Base-by-base conservation (phyloP, 805 yeast genomes). In the Nakazawaea pomicola region DNA sequence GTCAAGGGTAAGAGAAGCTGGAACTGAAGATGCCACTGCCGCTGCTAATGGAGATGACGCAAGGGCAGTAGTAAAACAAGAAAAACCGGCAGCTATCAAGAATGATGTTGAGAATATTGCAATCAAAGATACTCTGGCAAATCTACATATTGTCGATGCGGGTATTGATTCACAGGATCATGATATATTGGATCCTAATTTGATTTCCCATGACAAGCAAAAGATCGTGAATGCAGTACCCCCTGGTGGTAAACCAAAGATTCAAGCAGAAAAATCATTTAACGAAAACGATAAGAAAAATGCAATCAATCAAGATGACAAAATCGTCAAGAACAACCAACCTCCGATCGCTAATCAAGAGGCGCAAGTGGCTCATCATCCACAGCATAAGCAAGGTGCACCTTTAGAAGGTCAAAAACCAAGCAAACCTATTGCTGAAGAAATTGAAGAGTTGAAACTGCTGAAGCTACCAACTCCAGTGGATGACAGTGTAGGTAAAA, bases 1-100 rank as follows among this genome's bases (percentile, higher is more conserved):
- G 86, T 51, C 53, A 29, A 69, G 81, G n/a, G n/a, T n/a, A 47
- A 36, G 33, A 14, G 21, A 28, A 14, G 25, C 24, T 12, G 20
- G 3, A n/a, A n/a, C 10, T 33, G 16, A 19, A 11, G 33, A 28
- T 9, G 20, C 18, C 19, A 28, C 27, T 29, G 23, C 15, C n/a
- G 35, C 20, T 6, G 15, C 19, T 19, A 25, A 35, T 11, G 19
- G 4, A 3, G 19, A 19, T 7, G 11, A 17, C n/a, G n/a, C n/a
- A n/a, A n/a, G n/a, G n/a, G n/a, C n/a, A n/a, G n/a, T n/a, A 4
- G 33, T 28, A 17, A 28, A 17, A 6, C 24, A 23, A 18, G 31
- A n/a, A n/a, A 33, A 36, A 17, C 37, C 33, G 15, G 14, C 29
- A 14, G 39, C 32, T 15, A 36, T 36, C 18, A 29, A 28, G 20